Base-by-base conservation (phyloP, 129 eudicot species). In the Flaveria trinervia region DNA sequence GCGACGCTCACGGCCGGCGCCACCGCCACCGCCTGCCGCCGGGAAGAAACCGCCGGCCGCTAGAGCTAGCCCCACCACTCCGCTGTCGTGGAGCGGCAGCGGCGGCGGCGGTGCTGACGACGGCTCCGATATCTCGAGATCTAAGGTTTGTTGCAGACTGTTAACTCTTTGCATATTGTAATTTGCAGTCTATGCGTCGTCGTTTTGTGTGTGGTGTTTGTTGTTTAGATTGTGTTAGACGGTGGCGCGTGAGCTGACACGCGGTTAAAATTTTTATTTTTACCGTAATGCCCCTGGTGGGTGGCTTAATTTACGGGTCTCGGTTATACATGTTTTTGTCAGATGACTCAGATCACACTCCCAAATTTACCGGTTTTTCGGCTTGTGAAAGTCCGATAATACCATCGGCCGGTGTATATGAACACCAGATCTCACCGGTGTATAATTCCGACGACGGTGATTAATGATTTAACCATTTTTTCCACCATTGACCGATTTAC, bases 31-130 rank as follows among this genome's bases (percentile, higher is more conserved):
- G 26, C 57, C 75, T 22, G n/a, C 60, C 80, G 36, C 46, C 48
- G 80, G 2, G 28, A 50, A 68, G 33, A 79, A 61, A 72, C 14
- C 59, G 18, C 46, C 71, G 3, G 20, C 36, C 3, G 43, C 82
- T 4, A 71, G 88, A 68, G 92, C 88, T n/a, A 87, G 92, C 68
- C 96, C 96, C 2, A 87, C 90, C 62, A 87, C 96, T 43, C 96
- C 96, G 56, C 81, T 87, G 71, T 89, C 92, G 5, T 87, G 81
- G 86, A 88, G 88, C 25, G 50, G 52, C 55, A 84, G 89, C 83
- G 88, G 85, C 68, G 84, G 86, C 67, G 85, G 76, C 18, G 92
- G 41, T 20, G 96, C 39, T 75, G 74, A 11, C 10, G 77, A 85
- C 56, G 78, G 69, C 30, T 44, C 79, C 59, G 71, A 65, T 44